Conservation (phyloP, 176 grass and related monocot genomes). For the sorghum (Sorghum bicolor) region DNA sequence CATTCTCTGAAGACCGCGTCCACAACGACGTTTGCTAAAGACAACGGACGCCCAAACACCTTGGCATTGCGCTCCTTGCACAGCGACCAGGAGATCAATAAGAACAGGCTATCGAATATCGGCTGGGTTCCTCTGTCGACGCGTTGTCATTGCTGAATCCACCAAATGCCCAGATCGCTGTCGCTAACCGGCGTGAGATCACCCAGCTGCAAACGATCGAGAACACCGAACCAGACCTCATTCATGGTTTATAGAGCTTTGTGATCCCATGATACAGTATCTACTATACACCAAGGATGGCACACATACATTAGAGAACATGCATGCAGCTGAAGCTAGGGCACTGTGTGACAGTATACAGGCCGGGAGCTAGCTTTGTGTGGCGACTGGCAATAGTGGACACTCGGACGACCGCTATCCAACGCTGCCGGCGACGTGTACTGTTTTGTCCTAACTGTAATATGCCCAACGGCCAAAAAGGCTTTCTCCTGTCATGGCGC, state of each 20-base stretch:
- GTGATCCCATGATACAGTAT: neutral
- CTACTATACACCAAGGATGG: neutral
- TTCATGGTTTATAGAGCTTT: neutral
- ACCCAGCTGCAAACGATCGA: too few species aligned
- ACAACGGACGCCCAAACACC: too few species aligned
- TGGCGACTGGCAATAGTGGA: neutral
- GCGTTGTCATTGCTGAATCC: too few species aligned
- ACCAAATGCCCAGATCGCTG: too few species aligned
- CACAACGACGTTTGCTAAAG: too few species aligned
- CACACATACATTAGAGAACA: neutral
- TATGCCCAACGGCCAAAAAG: neutral
- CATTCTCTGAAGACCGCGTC: too few species aligned
- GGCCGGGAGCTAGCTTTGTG: neutral
- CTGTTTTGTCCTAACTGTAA: neutral
- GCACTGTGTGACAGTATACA: neutral
- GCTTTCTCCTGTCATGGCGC: neutral
- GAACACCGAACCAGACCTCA: too few species aligned
- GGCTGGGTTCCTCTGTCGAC: too few species aligned
- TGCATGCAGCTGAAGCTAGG: neutral
- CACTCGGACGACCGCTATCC: slow-evolving; percentile 14
- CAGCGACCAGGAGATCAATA: too few species aligned
- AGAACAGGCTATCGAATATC: too few species aligned
- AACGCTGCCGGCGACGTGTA: neutral
- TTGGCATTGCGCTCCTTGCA: too few species aligned
- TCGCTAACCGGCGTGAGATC: too few species aligned